These are phyloP conservation scores for Phytophthora fragariae DNA, from an alignment of 352 stramenopile genomes.

Conservation along the genomic window DNA sequence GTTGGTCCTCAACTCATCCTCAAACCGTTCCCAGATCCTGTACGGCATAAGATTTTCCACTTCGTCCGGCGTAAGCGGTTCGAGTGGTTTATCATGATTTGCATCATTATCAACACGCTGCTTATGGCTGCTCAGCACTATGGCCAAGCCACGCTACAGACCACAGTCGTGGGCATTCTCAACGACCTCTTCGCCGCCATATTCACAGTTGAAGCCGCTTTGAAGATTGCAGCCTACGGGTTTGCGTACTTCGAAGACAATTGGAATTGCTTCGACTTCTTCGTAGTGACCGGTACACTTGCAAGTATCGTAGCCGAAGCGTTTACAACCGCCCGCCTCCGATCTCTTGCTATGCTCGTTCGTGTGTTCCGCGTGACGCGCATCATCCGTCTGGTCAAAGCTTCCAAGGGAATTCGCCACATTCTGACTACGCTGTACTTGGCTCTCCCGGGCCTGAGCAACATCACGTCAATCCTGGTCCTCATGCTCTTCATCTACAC, in stretches of 20 bases:
- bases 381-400: conserved; percentile 81
- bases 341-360: conserved; percentile 85
- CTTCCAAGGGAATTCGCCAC: conserved; percentile 86
- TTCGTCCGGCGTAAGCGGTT: conserved; percentile 73
- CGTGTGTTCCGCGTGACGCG: conserved; percentile 92
- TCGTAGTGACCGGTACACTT: conserved; percentile 69
- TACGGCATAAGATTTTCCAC: conserved; percentile 71
- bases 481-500: conserved; percentile 95
- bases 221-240: conserved; percentile 89
- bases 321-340: conserved; percentile 53
- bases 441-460: conserved; percentile 85
- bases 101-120: conserved; percentile 91
- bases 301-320: conserved; percentile 60
- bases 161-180: conserved; percentile 53
- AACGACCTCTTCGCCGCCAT: conserved; percentile 90
- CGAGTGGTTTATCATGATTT: conserved; percentile 90
- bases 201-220: conserved; percentile 86
- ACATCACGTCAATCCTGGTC: conserved; percentile 91
- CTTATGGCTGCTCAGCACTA: conserved; percentile 90
- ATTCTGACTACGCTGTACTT: conserved; percentile 94
- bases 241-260: conserved; percentile 79
- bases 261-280: conserved; percentile 92
- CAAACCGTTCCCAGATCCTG: conserved; percentile 53
- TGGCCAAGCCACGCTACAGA: conserved; percentile 68
- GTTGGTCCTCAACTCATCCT: conserved; percentile 64